Base-by-base conservation (phyloP, 306 rosid species). In the Quillaja saponaria region DNA sequence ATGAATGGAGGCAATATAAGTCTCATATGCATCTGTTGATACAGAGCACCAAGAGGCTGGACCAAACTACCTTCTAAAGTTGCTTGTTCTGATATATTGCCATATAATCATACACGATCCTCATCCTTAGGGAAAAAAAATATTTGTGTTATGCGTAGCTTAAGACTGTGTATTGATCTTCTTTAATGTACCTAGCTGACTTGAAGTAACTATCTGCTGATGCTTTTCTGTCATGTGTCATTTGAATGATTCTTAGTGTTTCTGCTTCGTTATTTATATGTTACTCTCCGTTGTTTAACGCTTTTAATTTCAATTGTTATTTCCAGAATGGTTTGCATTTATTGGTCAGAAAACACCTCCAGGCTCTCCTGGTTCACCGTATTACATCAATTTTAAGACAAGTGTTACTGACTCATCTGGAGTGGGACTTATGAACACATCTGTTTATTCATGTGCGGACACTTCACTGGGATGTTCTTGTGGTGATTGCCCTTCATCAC, bases 401-500 rank as follows among this genome's bases (percentile, higher is more conserved):
- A 62, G 61, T 51, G 62, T 71, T 73, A 75, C 65, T 7, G 73
- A 75, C 63, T 52, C 88, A 64, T 85, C 90, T 61, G 77, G 72
- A 18, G 76, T 91, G 90, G 78, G 73, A 77, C 88, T 63, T 55
- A 91, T 91, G 98, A 88, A 91, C 39, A 84, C 84, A 63, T 80
- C 96, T 69, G 85, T 52, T 56, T 91, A 84, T 74, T 76, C 88
- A 12, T 91, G 98, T 65, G 75, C 77, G 65, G 98, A 91, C 84
- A 84, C 90, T 71, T 88, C 98, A 49, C 81, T 91, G 49, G 95
- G 96, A 64, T 91, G 98, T 79, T 91, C 98, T 72, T 91, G 98
- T 28, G 98, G 98, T 49, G 98, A 91, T 79, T 91, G 98, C 64
- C 98, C 96, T 59, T 71, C 69, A 74, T 79, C 96, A 73, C 81